Evolutionary conservation across 2,329 filamentous ascomycete species (phyloP), one percentile per base, ranked within the genome.

Genomic region (Cladosporium sp.): DNA sequence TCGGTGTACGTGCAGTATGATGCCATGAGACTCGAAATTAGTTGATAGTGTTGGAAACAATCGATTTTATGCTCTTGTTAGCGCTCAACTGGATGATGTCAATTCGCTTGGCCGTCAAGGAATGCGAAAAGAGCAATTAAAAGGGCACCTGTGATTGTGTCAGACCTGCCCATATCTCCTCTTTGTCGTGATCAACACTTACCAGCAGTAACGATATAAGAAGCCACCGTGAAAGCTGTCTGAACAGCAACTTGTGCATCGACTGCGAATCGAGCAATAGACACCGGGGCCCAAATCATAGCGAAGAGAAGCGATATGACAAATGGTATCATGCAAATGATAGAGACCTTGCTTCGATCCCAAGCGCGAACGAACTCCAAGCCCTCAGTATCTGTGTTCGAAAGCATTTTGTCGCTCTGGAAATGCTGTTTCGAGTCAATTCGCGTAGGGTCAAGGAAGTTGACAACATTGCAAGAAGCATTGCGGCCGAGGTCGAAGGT

Each of bases 1-100:
- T 78, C 77, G 0, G 74, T 84, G 0, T 87, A 87, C 68, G 79
- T 87, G 5, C 83, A 87, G 72, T 87, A 88, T 61, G 84, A 87
- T 71, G 84, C 85, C 2, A 64, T 87, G 66, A 75, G 84, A 51
- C 64, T 87, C 47, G 84, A 87, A 65, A 66, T 87, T 19, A 17
- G 39, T 24, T 42, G 19, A 42, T n/a, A n/a, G n/a, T n/a, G n/a
- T n/a, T n/a, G n/a, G n/a, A n/a, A n/a, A n/a, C n/a, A n/a, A n/a
- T n/a, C n/a, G n/a, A n/a, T n/a, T n/a, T n/a, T n/a, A n/a, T n/a
- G n/a, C n/a, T n/a, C n/a, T n/a, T n/a, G n/a, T n/a, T n/a, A n/a
- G n/a, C n/a, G n/a, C n/a, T n/a, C n/a, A n/a, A n/a, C n/a, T n/a
- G n/a, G n/a, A n/a, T n/a, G n/a, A n/a, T n/a, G n/a, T n/a, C n/a